phyloP scores from a whole-genome alignment of 139 green algal genomes.

The Zygnema cylindricum region DNA sequence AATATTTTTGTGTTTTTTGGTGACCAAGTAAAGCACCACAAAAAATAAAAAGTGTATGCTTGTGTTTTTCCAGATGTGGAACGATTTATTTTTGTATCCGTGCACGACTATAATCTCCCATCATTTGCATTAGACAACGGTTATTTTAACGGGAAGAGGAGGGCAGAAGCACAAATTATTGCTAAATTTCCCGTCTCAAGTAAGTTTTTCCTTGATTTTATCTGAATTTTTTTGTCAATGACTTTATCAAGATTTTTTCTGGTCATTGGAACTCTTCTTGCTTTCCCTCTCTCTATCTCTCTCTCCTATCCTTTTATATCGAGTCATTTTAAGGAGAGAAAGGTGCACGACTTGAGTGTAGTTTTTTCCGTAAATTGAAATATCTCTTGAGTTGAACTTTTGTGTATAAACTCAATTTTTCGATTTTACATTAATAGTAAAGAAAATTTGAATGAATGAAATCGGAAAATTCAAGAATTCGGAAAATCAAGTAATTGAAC shows the following conservation, averaged over 20 bases:
- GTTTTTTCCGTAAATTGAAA: no score
- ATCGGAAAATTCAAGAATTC: no score
- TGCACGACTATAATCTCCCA: constrained; percentile 67
- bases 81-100: constrained; percentile 64
- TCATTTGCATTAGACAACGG: constrained; percentile 49
- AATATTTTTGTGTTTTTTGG: no score
- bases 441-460: no score
- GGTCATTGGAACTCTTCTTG: neutral
- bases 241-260: no score
- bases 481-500: no score
- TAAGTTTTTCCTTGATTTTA: constrained; percentile 6
- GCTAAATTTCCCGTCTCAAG: constrained; percentile 44
- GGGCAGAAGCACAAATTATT: constrained; percentile 37
- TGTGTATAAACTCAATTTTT: no score
- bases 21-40: no score
- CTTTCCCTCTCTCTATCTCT: neutral
- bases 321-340: neutral
- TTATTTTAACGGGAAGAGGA: constrained; percentile 63
- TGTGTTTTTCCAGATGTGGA: constrained; percentile 26
- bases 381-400: no score
- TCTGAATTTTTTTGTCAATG: no score
- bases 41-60: no score
- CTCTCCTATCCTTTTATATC: neutral
- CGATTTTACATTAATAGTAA: no score
- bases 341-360: constrained; percentile 11